Percentiles rank a stretch among this genome's conserved stretches.
Evolutionary conservation across 768 basidiomycete species (phyloP).

Genomic region (Pleurotus tuoliensis): DNA sequence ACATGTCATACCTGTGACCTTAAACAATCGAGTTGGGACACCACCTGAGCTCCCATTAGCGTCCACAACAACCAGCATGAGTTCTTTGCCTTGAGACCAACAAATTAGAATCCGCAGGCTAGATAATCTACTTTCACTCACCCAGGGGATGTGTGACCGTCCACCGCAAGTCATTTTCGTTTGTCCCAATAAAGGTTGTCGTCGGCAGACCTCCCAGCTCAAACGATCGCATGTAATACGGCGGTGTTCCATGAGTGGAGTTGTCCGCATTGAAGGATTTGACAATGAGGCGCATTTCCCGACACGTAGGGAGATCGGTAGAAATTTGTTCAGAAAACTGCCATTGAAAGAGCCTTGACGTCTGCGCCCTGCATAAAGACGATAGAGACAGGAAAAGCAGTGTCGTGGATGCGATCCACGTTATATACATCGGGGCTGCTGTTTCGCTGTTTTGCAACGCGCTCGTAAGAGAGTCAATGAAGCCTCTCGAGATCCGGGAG

Average conservation of each 20-base stretch:
- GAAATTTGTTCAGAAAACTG: constrained; percentile 18
- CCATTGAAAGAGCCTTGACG: constrained; percentile 26
- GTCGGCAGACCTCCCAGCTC: constrained; percentile 31
- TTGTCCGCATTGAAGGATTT: constrained; percentile 13
- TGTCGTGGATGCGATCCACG: constrained; percentile 1
- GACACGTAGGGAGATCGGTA: constrained; percentile 24
- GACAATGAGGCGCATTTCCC: constrained; percentile 21
- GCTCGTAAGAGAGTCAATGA: too few relatives aligned
- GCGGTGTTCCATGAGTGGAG: constrained; percentile 20
- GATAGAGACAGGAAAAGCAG: constrained; percentile 1
- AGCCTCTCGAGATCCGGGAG: too few relatives aligned
- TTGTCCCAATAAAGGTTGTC: constrained; percentile 30
- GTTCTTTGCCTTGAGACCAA: constrained; percentile 29
- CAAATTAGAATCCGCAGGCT: neutral
- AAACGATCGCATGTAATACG: constrained; percentile 42
- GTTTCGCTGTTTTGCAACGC: neutral
- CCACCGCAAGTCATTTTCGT: constrained; percentile 38
- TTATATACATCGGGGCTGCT: neutral
- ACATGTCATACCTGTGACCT: constrained; percentile 29
- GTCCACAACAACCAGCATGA: constrained; percentile 44
- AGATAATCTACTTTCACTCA: constrained; percentile 17
- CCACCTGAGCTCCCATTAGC: constrained; percentile 39
- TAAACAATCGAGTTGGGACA: constrained; percentile 28
- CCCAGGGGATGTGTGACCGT: constrained; percentile 35
- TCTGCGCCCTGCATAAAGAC: constrained; percentile 11